Base-by-base conservation (phyloP, 2,329 filamentous ascomycete species). In the Aureobasidium vineae region DNA sequence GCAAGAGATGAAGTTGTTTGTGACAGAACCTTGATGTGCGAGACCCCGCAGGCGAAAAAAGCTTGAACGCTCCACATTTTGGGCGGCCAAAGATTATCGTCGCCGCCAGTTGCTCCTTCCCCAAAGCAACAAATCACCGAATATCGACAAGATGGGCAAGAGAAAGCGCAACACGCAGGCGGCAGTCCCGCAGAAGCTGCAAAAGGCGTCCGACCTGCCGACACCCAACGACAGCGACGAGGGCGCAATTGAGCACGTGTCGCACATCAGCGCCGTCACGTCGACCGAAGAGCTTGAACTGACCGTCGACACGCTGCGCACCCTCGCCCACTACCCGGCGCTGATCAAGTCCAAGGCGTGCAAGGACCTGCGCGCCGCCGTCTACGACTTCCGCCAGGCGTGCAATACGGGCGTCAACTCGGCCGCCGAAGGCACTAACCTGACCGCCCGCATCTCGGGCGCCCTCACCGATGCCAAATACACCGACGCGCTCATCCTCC, bases 271-370 rank as follows among this genome's bases (percentile, higher is more conserved):
- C 63, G 80, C 82, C 0, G 76, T 88, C 67, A 80, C 86, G n/a
- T 85, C 85, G 2, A 79, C 81, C 19, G 87, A 89, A 70, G 88
- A 90, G 69, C 80, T 90, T 65, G 88, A 89, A 53, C 85, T 90
- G 66, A 81, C 87, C 1, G 81, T 89, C 66, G 88, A 90, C 38
- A 90, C 87, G 0, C 80, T 90, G 33, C 79, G 78, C 1, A 81
- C 84, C 0, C 80, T 90, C 13, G 77, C 86, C 0, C 77, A 83
- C 66, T 82, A 89, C 69, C 88, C 88, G 0, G 77, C 75, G 26
- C 72, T 90, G 26, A 89, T 88, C 74, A 90, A 90, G 75, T 85
- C 86, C 0, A 90, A 89, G 72, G 82, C 81, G 28, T 90, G 88
- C 77, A 88, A 85, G 71, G 86, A 88, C 56, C 77, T 90, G 2